phyloP scores from a whole-genome alignment of 108 stramenopile species.

The Pseudonitzschia multistriata region DNA sequence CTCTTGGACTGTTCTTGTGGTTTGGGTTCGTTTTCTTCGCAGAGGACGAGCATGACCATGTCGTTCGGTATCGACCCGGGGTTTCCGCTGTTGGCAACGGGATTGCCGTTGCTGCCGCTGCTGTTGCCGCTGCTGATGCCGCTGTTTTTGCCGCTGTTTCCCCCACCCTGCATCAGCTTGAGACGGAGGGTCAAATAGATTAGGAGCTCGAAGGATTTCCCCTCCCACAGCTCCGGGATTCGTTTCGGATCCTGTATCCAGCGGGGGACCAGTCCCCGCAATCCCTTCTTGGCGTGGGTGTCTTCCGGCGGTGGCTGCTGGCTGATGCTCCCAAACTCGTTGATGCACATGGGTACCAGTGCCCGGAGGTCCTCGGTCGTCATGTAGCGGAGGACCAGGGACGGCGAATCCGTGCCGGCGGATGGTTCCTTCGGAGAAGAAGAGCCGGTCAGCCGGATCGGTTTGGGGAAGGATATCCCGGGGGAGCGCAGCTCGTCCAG shows the following conservation, averaged over 20 bases:
- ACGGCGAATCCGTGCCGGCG: not conserved
- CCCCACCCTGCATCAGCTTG: slow-evolving; percentile 16
- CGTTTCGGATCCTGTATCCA: not conserved
- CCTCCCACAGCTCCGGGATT: slow-evolving; percentile 30
- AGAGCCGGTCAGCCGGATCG: not conserved
- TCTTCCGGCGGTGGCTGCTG: too few relatives aligned
- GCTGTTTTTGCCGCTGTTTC: too few relatives aligned
- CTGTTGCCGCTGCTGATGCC: not conserved
- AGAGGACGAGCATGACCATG: slow-evolving; percentile 30
- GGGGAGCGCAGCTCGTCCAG: not conserved
- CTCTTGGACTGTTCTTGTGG: not conserved
- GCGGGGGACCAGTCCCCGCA: not conserved
- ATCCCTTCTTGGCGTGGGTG: not conserved
- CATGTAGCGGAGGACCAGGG: slow-evolving; percentile 30
- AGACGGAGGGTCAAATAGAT: slow-evolving; percentile 16
- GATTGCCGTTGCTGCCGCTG: not conserved
- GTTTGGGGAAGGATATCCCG: not conserved
- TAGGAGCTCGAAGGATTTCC: slow-evolving; percentile 20
- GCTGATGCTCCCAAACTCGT: slow-evolving; percentile 27
- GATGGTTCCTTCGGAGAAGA: not conserved
- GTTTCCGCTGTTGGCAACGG: too few relatives aligned
- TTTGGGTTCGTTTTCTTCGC: not conserved
- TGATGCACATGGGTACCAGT: slow-evolving; percentile 35
- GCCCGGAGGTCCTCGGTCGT: slow-evolving; percentile 18
- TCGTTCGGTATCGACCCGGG: slow-evolving; percentile 4